Conservation (phyloP, 2,329 filamentous ascomycete species). For the Cladophialophora exuberans region DNA sequence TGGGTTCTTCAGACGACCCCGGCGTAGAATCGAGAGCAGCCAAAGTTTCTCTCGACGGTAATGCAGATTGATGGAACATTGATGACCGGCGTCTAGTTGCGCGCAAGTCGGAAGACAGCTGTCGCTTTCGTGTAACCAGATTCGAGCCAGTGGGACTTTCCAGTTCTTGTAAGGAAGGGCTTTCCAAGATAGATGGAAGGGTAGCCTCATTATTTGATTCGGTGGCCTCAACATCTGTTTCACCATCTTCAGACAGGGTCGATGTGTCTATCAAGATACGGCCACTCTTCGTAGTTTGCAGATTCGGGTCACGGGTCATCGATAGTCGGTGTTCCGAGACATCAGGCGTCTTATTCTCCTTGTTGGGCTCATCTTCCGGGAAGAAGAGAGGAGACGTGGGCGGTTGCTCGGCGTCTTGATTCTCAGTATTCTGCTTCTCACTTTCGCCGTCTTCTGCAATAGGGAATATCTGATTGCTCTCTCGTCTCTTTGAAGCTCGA, state of each 20-base stretch:
- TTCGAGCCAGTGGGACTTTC: background rate
- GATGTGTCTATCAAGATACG: slow-evolving; percentile 4
- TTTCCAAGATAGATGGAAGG: background rate
- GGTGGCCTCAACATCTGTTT: background rate
- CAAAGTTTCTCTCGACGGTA: background rate
- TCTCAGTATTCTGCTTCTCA: background rate
- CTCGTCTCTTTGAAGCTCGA: slow-evolving; percentile 11
- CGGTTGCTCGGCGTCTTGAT: background rate
- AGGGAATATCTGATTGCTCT: slow-evolving; percentile 8
- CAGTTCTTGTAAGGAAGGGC: background rate
- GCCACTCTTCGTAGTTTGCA: slow-evolving; percentile 10
- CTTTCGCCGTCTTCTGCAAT: slow-evolving; percentile 21
- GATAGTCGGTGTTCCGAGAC: background rate
- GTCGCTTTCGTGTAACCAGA: slow-evolving; percentile 20
- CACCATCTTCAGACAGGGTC: background rate
- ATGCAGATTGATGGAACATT: background rate
- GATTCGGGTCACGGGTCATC: background rate
- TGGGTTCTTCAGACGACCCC: background rate
- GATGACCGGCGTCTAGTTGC: slow-evolving; percentile 24
- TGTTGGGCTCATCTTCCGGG: slow-evolving; percentile 1
- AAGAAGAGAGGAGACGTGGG: slow-evolving; percentile 18
- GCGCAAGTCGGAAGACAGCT: slow-evolving; percentile 15
- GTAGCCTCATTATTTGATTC: background rate
- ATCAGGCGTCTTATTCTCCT: slow-evolving; percentile 15
- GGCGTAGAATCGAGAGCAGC: background rate